A percentile compares a stretch with the other conserved stretches of the same genome.
These are phyloP conservation scores for Juncus inflexus DNA, from an alignment of 176 grass and related monocot genomes.

Conservation along the genomic window DNA sequence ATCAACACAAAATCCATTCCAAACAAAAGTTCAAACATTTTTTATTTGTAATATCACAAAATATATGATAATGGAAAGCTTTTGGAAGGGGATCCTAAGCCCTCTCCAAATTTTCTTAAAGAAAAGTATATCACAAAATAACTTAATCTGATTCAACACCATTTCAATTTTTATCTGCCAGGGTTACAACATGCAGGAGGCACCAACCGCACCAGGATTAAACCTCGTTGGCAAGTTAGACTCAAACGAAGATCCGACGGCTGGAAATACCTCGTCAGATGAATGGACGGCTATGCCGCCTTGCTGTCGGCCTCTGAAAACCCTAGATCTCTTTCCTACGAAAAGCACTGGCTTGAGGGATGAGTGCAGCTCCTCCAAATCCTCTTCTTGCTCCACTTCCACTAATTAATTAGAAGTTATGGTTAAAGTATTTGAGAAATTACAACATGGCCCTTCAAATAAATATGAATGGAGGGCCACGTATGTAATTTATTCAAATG, in stretches of 20 bases:
- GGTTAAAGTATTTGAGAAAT: background rate
- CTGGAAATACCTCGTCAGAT: background rate
- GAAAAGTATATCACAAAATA: too few relatives aligned
- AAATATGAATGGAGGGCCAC: background rate
- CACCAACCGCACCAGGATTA: constrained; percentile 21
- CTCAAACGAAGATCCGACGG: background rate
- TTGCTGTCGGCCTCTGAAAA: constrained; percentile 64
- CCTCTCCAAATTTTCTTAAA: too few relatives aligned
- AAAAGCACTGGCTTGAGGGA: constrained; percentile 74
- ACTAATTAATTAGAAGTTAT: constrained; percentile 42
- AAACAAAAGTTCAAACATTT: too few relatives aligned
- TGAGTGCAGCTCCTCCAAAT: constrained; percentile 87
- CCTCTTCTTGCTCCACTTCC: constrained; percentile 86
- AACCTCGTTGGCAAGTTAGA: constrained; percentile 39
- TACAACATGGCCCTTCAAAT: background rate
- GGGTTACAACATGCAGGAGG: constrained; percentile 34
- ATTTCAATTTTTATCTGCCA: background rate
- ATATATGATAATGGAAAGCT: too few relatives aligned
- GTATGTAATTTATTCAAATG: background rate
- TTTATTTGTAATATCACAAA: too few relatives aligned
- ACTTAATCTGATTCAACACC: too few relatives aligned
- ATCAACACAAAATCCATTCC: too few relatives aligned
- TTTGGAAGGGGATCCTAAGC: too few relatives aligned
- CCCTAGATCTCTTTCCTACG: constrained; percentile 80
- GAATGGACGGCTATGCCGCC: constrained; percentile 39